Evolutionary conservation across 805 yeast genomes (phyloP), one percentile per base, ranked within the genome.

Genomic region (Candida sithepensis): DNA sequence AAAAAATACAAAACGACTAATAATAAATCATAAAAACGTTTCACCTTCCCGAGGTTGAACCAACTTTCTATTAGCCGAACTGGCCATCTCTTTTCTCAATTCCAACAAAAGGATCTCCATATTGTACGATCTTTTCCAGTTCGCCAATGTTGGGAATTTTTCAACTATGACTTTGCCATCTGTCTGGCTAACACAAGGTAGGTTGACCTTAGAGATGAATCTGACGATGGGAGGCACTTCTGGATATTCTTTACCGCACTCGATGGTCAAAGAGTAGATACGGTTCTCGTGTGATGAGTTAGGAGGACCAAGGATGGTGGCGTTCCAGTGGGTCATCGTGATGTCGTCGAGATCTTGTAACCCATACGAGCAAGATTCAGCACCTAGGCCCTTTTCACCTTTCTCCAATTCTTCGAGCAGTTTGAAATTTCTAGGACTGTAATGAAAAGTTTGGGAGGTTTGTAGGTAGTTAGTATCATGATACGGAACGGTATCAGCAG

Each of bases 281-380:
- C 99, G 78, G 68, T 94, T 94, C 66, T 91, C 97, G 65, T 92
- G 97, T 23, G 79, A 80, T 53, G 75, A 64, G 47, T 64, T 66
- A 32, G 99, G 99, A 3, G 99, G 99, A 0, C 99, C 99, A 54
- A 94, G 73, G 44, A 94, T 92, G 30, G 99, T 94, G 12, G 97
- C 99, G 69, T 91, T 94, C 99, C 99, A 94, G 59, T 85, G 70
- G 10, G 96, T 86, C 96, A 94, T 88, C 44, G 90, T 73, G 56
- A 91, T 88, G 65, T 94, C 99, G 59, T 88, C 96, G 52, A 85
- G 82, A 59, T 88, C 92, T 21, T 88, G 82, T 41, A 94, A 76
- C 0, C 99, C 99, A 61, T 94, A 89, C 20, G 98, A 92, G 65
- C 96, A 91, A 14, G 96, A 87, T 67, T 94, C 98, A 22, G 97